These are phyloP conservation scores for Huntiella omanensis DNA, from an alignment of 2,329 filamentous ascomycete genomes.

Conservation along the genomic window DNA sequence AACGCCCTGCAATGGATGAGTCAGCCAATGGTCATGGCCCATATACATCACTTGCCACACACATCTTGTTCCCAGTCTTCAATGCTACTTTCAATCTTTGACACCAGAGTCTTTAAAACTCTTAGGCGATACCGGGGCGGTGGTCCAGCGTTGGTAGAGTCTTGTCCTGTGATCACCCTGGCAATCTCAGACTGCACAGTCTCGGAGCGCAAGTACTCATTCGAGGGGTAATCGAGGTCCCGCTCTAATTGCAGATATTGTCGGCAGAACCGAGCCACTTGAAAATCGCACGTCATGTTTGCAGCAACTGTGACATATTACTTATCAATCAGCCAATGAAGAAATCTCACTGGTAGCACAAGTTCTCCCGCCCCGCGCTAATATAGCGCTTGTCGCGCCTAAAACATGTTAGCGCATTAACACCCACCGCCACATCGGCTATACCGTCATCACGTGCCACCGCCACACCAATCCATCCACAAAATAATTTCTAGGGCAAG, in stretches of 20 bases:
- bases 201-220: slow-evolving; percentile 35
- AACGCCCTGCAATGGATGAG: slow-evolving; percentile 42
- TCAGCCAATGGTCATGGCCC: background rate
- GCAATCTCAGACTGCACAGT: slow-evolving; percentile 32
- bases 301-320: too few species aligned
- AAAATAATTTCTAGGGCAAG: background rate
- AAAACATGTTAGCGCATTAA: too few species aligned
- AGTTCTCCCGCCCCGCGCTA: too few species aligned
- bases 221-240: slow-evolving; percentile 43
- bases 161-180: background rate
- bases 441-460: background rate
- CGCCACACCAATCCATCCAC: background rate
- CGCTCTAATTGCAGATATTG: slow-evolving; percentile 66
- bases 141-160: slow-evolving; percentile 21
- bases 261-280: slow-evolving; percentile 35
- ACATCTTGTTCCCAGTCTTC: slow-evolving; percentile 76
- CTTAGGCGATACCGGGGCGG: slow-evolving; percentile 51
- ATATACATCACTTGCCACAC: slow-evolving; percentile 22
- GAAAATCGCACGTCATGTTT: slow-evolving; percentile 1
- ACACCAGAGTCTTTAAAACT: slow-evolving; percentile 54
- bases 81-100: slow-evolving; percentile 53
- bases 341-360: too few species aligned
- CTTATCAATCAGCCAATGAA: too few species aligned
- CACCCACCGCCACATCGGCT: too few species aligned
- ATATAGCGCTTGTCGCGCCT: too few species aligned